phyloP scores from a whole-genome alignment of 129 eudicot genomes.

The Escallonia herrerae region DNA sequence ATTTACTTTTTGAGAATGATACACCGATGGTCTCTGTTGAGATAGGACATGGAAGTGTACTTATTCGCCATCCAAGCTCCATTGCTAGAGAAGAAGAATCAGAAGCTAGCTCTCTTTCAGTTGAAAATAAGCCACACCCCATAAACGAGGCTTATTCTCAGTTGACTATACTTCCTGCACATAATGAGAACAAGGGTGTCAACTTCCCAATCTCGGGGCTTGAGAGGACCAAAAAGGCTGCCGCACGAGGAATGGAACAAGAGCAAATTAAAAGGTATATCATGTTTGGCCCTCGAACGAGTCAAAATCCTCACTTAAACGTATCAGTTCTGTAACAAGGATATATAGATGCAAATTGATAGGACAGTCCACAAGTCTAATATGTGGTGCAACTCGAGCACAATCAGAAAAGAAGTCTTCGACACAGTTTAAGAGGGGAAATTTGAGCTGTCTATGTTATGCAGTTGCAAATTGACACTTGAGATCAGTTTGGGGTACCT shows the following conservation, averaged over 20 bases:
- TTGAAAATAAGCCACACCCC: conserved; percentile 50
- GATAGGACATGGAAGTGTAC: conserved; percentile 98
- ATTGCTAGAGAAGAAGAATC: conserved; percentile 88
- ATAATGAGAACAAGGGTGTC: conserved; percentile 42
- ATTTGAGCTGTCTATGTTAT: not conserved
- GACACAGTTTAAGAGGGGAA: not conserved
- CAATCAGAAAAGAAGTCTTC: not conserved
- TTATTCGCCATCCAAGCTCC: conserved; percentile 82
- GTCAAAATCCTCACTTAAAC: not conserved
- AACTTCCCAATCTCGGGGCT: conserved; percentile 28
- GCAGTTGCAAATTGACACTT: not conserved
- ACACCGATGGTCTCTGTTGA: conserved; percentile 98
- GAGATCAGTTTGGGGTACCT: not conserved
- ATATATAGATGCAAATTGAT: not conserved
- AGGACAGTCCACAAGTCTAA: not conserved
- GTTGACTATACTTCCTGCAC: conserved; percentile 40
- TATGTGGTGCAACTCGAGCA: not conserved
- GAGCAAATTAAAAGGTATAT: conserved; percentile 56
- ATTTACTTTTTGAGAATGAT: conserved; percentile 76
- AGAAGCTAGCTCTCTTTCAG: conserved; percentile 95
- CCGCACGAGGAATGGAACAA: conserved; percentile 26
- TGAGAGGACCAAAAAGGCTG: conserved; percentile 46
- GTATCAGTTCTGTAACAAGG: not conserved
- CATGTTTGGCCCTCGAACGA: not conserved
- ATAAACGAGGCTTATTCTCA: conserved; percentile 59